Conservation (phyloP, 2,329 filamentous ascomycete genomes). For the Verticillium tricorpus region DNA sequence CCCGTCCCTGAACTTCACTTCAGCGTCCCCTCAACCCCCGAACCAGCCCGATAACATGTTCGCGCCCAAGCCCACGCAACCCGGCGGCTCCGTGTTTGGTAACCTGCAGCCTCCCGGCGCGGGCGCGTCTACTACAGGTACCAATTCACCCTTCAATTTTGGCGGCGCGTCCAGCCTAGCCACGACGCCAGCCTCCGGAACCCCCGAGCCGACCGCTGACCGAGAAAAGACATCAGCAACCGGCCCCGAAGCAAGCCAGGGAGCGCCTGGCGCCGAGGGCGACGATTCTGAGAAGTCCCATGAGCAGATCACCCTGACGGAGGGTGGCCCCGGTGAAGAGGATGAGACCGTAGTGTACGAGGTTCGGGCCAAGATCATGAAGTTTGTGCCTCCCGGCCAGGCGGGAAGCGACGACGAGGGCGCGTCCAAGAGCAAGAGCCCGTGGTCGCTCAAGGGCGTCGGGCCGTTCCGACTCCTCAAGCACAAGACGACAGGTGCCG, state of each 20-base stretch:
- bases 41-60: slow-evolving; percentile 11
- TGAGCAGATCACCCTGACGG: slow-evolving; percentile 66
- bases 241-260: slow-evolving; percentile 14
- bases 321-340: slow-evolving; percentile 64
- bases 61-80: slow-evolving; percentile 14
- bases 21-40: slow-evolving; percentile 6
- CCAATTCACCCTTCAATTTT: slow-evolving; percentile 51
- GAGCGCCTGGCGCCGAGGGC: slow-evolving; percentile 9
- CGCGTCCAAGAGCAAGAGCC: slow-evolving; percentile 44
- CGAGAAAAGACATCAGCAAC: slow-evolving; percentile 18
- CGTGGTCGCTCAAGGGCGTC: slow-evolving; percentile 67
- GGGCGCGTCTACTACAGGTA: slow-evolving; percentile 40
- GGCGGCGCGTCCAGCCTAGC: slow-evolving; percentile 57
- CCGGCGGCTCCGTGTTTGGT: slow-evolving; percentile 25
- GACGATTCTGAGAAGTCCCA: slow-evolving; percentile 57
- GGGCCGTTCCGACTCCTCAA: slow-evolving; percentile 70
- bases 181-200: slow-evolving; percentile 54
- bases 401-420: slow-evolving; percentile 35
- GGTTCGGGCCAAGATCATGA: slow-evolving; percentile 64
- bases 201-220: slow-evolving; percentile 50
- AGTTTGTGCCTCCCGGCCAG: slow-evolving; percentile 45
- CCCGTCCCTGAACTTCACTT: not conserved
- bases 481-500: slow-evolving; percentile 63
- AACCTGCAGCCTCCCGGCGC: slow-evolving; percentile 36
- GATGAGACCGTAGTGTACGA: slow-evolving; percentile 68